Evolutionary conservation across 306 rosid species (phyloP).

Genomic region (Malus sieversii): DNA sequence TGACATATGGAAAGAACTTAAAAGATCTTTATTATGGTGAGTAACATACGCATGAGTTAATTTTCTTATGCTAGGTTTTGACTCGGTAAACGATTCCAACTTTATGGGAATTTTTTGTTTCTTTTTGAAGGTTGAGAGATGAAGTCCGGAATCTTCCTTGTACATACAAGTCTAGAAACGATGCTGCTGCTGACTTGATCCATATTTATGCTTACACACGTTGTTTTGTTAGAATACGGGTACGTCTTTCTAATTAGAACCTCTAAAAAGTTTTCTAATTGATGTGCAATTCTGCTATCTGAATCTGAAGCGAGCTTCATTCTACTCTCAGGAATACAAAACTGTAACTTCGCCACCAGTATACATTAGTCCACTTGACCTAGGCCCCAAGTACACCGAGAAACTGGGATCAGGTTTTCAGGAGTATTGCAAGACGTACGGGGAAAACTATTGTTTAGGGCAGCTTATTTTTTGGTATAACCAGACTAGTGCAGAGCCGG

Average conservation of each 20-base stretch:
- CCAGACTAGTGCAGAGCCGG: slow-evolving; percentile 81
- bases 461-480: slow-evolving; percentile 97
- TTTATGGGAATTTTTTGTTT: slow-evolving; percentile 2
- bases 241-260: slow-evolving; percentile 21
- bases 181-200: slow-evolving; percentile 98
- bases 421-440: slow-evolving; percentile 80
- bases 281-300: neutral
- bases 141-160: slow-evolving; percentile 84
- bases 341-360: slow-evolving; percentile 91
- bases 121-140: slow-evolving; percentile 75
- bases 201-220: slow-evolving; percentile 88
- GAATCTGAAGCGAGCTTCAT: neutral
- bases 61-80: slow-evolving; percentile 1
- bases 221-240: slow-evolving; percentile 85
- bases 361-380: slow-evolving; percentile 94
- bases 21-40: slow-evolving; percentile 70
- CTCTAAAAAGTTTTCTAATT: neutral
- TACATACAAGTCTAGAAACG: slow-evolving; percentile 94
- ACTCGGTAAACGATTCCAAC: slow-evolving; percentile 2
- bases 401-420: slow-evolving; percentile 72
- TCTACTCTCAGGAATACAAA: slow-evolving; percentile 60
- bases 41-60: slow-evolving; percentile 5
- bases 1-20: slow-evolving; percentile 68
- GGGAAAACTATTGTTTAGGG: slow-evolving; percentile 91
- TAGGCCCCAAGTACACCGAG: slow-evolving; percentile 84